Conservation (phyloP, 805 yeast genomes). For the Hanseniaspora singularis region DNA sequence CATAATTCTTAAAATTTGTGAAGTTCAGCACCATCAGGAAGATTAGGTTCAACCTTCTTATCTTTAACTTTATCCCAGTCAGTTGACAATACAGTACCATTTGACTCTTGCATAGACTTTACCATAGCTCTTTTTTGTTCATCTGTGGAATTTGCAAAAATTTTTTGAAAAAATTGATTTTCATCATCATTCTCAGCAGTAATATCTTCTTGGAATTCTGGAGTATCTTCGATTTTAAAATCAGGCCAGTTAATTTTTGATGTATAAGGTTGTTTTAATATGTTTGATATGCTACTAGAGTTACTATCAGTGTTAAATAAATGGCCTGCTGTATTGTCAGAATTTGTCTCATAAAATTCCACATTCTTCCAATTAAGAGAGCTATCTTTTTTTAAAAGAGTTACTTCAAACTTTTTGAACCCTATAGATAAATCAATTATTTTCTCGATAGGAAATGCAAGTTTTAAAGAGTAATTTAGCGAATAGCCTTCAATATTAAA, state of each 20-base stretch:
- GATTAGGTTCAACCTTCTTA: conserved; percentile 49
- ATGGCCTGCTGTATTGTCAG: neutral
- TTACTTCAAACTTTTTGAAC: conserved; percentile 63
- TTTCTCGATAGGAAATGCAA: conserved; percentile 6
- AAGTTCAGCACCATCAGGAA: conserved; percentile 65
- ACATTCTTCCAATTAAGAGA: conserved; percentile 44
- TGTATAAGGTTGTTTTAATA: conserved; percentile 46
- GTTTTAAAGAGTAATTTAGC: conserved; percentile 31
- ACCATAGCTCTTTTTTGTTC: conserved; percentile 89
- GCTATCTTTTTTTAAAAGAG: conserved; percentile 37
- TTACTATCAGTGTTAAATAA: conserved; percentile 11
- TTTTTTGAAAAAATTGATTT: conserved; percentile 55
- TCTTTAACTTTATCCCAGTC: conserved; percentile 80
- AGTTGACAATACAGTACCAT: conserved; percentile 87
- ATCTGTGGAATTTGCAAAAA: conserved; percentile 71
- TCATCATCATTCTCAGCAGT: conserved; percentile 24
- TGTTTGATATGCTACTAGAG: conserved; percentile 9
- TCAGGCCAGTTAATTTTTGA: conserved; percentile 64
- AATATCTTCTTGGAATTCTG: conserved; percentile 25
- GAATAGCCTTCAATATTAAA: conserved; percentile 19
- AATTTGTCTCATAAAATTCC: conserved; percentile 21
- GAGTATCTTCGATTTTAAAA: conserved; percentile 35
- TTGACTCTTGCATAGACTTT: conserved; percentile 87
- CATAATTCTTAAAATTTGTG: conserved; percentile 37
- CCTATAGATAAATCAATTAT: conserved; percentile 32